Conservation (phyloP, 331 rosid species). For the Malus hybrid region DNA sequence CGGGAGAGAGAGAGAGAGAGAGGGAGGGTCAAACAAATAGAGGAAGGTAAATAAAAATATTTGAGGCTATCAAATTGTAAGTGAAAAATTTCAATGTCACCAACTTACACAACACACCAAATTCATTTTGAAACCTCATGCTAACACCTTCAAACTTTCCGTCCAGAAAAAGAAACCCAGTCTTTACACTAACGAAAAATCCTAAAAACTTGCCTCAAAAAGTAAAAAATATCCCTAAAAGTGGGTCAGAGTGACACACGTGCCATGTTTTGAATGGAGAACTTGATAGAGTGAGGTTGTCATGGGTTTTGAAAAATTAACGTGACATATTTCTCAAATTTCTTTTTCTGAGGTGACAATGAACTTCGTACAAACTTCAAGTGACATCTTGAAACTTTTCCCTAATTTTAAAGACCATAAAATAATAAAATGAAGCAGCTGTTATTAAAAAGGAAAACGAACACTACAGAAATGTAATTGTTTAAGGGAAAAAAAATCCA, state of each 20-base stretch:
- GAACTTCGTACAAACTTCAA: neutral
- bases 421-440: neutral
- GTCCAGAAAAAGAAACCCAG: neutral
- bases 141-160: neutral
- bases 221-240: neutral
- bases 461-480: neutral
- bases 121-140: neutral
- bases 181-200: neutral
- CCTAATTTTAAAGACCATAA: neutral
- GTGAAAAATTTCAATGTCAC: neutral
- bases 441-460: neutral
- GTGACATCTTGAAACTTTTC: neutral
- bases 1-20: neutral
- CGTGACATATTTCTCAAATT: neutral
- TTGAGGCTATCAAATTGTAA: neutral
- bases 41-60: neutral
- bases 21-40: neutral
- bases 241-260: neutral
- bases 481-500: neutral
- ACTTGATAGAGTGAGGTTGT: neutral
- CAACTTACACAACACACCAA: neutral
- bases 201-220: neutral
- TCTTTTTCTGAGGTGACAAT: neutral
- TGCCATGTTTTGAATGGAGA: neutral
- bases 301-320: neutral